Base-by-base conservation (phyloP, 179 eudicot genomes). In the Sideroxylon spinosum region DNA sequence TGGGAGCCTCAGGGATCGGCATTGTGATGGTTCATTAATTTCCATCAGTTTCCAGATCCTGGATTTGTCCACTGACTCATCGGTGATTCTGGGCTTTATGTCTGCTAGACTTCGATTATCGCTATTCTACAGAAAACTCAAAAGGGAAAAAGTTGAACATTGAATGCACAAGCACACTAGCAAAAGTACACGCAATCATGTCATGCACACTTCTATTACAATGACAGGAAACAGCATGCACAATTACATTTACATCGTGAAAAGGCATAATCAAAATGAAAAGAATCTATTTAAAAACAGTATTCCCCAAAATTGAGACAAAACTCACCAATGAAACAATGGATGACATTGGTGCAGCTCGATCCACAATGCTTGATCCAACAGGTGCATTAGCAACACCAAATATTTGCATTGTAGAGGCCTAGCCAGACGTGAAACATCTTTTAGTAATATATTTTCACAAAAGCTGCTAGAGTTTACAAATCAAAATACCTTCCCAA, bases 1-100 rank as follows among this genome's bases (percentile, higher is more conserved):
- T 68, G 92, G 90, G 29, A 90, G 89, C 81, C 84, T 87, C 67
- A 90, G 67, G 44, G 94, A 89, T 71, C 92, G 87, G 78, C 89
- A 89, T 79, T 89, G 94, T 20, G 89, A 84, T 79, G 85, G 84
- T 79, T 90, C 94, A 82, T 29, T 87, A 56, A 90, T 87, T 83
- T 89, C 90, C 57, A 83, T 55, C 76, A 84, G 80, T 78, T 86
- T 90, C 90, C 92, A 89, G 69, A 78, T 86, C 79, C 82, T 87
- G 48, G 90, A 86, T 73, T 87, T 90, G 44, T 89, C 94, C 32
- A 82, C 79, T 22, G 88, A 87, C 76, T 88, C 91, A 48, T 90
- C 88, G 69, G 74, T 77, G 56, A 87, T 76, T 76, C 89, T 85
- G 14, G 87, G 89, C 75, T 89, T 89, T 74, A 86, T 84, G 78